Percentiles rank a stretch among this genome's conserved stretches.
Conservation (phyloP, 495 filamentous ascomycete genomes). For the Aspergillus carlsbadensis region DNA sequence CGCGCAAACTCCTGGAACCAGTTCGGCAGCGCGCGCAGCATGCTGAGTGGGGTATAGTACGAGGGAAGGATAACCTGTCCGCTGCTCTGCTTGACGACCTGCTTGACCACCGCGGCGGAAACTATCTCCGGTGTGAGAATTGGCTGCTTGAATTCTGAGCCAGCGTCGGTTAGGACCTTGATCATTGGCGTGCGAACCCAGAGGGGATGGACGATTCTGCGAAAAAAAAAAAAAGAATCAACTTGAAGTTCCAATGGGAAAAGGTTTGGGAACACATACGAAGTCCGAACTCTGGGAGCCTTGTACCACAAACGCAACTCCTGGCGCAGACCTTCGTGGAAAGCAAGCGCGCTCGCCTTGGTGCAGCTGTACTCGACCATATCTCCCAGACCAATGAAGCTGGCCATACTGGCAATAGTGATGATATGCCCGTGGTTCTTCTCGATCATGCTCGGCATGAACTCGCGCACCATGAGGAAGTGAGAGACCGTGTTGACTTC, state of each 20-base stretch:
- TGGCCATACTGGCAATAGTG: conserved; percentile 54
- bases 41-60: conserved; percentile 20
- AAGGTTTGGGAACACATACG: conserved; percentile 23
- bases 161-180: conserved; percentile 38
- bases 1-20: conserved; percentile 44
- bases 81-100: conserved; percentile 42
- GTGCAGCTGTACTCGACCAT: conserved; percentile 55
- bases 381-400: conserved; percentile 48
- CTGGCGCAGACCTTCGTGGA: conserved; percentile 52
- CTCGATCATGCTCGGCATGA: conserved; percentile 59
- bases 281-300: conserved; percentile 43
- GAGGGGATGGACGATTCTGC: conserved; percentile 42
- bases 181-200: conserved; percentile 50
- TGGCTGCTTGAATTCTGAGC: conserved; percentile 35
- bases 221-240: too few species aligned
- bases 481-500: conserved; percentile 61
- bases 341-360: conserved; percentile 56
- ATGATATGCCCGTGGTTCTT: conserved; percentile 62
- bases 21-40: conserved; percentile 37
- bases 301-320: conserved; percentile 44
- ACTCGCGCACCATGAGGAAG: conserved; percentile 57
- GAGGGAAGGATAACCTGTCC: conserved; percentile 41
- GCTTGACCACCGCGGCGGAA: conserved; percentile 37
- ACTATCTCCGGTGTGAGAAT: conserved; percentile 39
- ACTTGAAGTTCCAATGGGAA: background rate